Conservation (phyloP, 495 filamentous ascomycete species). For the Friedmanniomyces simplex region DNA sequence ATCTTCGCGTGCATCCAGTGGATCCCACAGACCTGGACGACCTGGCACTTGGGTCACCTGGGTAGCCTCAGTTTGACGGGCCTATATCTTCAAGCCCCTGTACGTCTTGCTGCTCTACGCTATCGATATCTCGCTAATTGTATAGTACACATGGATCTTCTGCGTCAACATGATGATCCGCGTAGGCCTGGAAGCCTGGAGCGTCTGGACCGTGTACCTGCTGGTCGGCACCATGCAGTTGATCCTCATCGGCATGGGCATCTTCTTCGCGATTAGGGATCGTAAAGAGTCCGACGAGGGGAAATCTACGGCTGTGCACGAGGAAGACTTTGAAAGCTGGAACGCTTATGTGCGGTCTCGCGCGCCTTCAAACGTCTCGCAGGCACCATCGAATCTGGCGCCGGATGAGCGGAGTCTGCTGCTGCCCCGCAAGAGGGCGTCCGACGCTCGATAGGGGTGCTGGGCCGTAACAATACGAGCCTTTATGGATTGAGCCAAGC, state of each 20-base stretch:
- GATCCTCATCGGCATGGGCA: background rate
- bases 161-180: conserved; percentile 1
- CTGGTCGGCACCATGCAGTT: conserved; percentile 1
- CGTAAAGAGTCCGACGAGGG: conserved; percentile 1
- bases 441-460: background rate
- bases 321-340: background rate
- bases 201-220: conserved; percentile 1
- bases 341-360: background rate
- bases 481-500: too few species aligned
- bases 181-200: background rate
- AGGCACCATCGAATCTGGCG: background rate
- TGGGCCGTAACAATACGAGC: too few species aligned
- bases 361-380: background rate
- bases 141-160: conserved; percentile 2
- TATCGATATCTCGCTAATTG: background rate
- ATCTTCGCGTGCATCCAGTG: background rate
- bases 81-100: background rate
- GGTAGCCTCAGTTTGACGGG: background rate
- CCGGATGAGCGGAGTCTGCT: conserved; percentile 1
- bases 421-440: background rate
- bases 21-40: background rate
- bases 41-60: background rate
- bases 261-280: background rate
- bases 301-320: background rate
- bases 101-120: background rate